A percentile compares a stretch with the other conserved stretches of the same genome.
Evolutionary conservation across 2,329 filamentous ascomycete species (phyloP).

Genomic region (Tothia fuscella): DNA sequence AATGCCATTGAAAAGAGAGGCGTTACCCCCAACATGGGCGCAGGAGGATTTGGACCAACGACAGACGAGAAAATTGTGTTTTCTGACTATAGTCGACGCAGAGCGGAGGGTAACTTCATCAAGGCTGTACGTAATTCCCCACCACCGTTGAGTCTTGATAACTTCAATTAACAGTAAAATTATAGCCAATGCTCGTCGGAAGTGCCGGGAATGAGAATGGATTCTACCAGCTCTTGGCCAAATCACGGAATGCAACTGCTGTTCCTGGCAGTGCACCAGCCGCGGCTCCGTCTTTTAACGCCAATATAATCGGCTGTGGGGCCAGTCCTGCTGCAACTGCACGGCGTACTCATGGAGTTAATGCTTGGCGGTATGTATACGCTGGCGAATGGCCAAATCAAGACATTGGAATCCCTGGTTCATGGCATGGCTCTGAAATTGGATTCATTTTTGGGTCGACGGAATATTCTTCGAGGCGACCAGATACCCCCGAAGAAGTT

Average conservation of each 20-base stretch:
- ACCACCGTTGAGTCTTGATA: no score
- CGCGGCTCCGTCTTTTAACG: neutral
- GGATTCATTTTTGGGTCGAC: conserved; percentile 10
- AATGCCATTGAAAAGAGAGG: conserved; percentile 1
- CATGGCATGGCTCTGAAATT: conserved; percentile 21
- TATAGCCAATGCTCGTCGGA: conserved; percentile 4
- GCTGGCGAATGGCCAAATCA: conserved; percentile 24
- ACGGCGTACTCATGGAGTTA: neutral
- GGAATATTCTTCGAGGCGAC: neutral
- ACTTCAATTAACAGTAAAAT: neutral
- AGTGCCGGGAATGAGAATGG: conserved; percentile 9
- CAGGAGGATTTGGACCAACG: neutral
- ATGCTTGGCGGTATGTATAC: conserved; percentile 25
- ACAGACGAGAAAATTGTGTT: neutral
- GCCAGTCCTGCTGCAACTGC: neutral
- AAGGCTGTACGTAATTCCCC: neutral
- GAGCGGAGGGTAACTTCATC: neutral
- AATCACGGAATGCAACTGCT: neutral
- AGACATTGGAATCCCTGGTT: conserved; percentile 14
- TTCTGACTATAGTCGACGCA: neutral
- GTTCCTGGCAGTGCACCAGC: neutral
- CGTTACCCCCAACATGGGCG: neutral
- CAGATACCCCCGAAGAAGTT: neutral
- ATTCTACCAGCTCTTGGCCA: conserved; percentile 1
- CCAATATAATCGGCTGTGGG: neutral